A percentile compares a stretch with the other conserved stretches of the same genome.
Conservation (phyloP, 1,284 basidiomycete species). For the Cryptococcus neoformans region DNA sequence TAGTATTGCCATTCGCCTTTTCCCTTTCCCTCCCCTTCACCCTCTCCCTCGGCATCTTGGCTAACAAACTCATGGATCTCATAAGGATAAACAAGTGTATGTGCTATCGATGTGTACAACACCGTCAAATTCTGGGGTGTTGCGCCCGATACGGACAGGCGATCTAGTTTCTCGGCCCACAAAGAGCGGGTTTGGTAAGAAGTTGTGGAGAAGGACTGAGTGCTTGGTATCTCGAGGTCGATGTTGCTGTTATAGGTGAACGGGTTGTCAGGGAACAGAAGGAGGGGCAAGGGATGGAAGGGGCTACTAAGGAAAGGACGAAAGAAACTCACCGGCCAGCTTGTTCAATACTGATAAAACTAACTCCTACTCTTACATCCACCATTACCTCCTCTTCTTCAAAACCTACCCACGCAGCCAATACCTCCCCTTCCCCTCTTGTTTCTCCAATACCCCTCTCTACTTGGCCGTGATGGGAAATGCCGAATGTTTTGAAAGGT, state of each 20-base stretch:
- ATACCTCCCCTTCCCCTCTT: constrained; percentile 39
- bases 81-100: constrained; percentile 64
- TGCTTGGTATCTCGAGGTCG: constrained; percentile 47
- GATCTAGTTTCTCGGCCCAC: constrained; percentile 70
- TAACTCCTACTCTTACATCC: constrained; percentile 67
- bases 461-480: constrained; percentile 55
- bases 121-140: constrained; percentile 30
- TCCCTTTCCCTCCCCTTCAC: neutral
- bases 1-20: constrained; percentile 59
- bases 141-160: constrained; percentile 60
- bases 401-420: constrained; percentile 64
- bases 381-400: constrained; percentile 49
- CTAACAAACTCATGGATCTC: constrained; percentile 61
- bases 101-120: constrained; percentile 30
- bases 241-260: constrained; percentile 53
- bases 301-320: neutral
- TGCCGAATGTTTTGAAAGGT: constrained; percentile 55
- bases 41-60: neutral
- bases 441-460: constrained; percentile 19
- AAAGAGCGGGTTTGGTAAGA: constrained; percentile 57
- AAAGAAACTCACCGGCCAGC: constrained; percentile 54
- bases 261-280: too few relatives aligned
- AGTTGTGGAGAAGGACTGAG: constrained; percentile 58
- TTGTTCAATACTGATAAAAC: constrained; percentile 73
- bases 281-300: neutral